These are phyloP conservation scores for Staphylotrichum tortipilum DNA, from an alignment of 495 filamentous ascomycete species.

Conservation along the genomic window DNA sequence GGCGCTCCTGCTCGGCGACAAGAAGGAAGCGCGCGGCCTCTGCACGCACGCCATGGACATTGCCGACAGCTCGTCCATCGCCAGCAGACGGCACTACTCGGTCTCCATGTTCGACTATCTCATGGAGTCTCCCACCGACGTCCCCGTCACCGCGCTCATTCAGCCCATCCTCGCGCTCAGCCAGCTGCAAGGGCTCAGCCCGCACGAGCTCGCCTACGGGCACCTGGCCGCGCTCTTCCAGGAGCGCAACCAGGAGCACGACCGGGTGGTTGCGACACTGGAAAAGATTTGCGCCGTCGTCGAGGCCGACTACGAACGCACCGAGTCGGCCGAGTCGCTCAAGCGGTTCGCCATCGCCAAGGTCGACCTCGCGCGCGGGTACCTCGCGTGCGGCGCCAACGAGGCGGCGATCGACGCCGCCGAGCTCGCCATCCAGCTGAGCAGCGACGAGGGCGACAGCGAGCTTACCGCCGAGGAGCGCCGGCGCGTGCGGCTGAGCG, in stretches of 20 bases:
- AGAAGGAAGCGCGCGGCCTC: slow-evolving; percentile 65
- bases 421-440: slow-evolving; percentile 62
- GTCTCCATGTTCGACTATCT: slow-evolving; percentile 73
- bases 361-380: slow-evolving; percentile 70
- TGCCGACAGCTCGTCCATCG: slow-evolving; percentile 58
- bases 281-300: slow-evolving; percentile 54
- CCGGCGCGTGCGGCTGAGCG: slow-evolving; percentile 63
- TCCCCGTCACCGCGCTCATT: slow-evolving; percentile 51
- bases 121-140: slow-evolving; percentile 41
- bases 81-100: slow-evolving; percentile 68
- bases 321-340: slow-evolving; percentile 65
- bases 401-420: slow-evolving; percentile 61
- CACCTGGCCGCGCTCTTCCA: slow-evolving; percentile 75
- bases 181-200: slow-evolving; percentile 62
- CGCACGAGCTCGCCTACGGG: slow-evolving; percentile 56
- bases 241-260: slow-evolving; percentile 64
- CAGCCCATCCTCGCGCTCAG: slow-evolving; percentile 79
- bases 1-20: slow-evolving; percentile 63
- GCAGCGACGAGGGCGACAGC: slow-evolving; percentile 53
- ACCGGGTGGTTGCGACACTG: slow-evolving; percentile 56
- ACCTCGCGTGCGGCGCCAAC: slow-evolving; percentile 59
- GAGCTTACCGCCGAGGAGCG: slow-evolving; percentile 46
- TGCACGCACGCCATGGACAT: slow-evolving; percentile 98
- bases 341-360: slow-evolving; percentile 75
- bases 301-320: slow-evolving; percentile 74